phyloP scores from a whole-genome alignment of 371 early-diverging fungal species.

The Mucor plumbeus region DNA sequence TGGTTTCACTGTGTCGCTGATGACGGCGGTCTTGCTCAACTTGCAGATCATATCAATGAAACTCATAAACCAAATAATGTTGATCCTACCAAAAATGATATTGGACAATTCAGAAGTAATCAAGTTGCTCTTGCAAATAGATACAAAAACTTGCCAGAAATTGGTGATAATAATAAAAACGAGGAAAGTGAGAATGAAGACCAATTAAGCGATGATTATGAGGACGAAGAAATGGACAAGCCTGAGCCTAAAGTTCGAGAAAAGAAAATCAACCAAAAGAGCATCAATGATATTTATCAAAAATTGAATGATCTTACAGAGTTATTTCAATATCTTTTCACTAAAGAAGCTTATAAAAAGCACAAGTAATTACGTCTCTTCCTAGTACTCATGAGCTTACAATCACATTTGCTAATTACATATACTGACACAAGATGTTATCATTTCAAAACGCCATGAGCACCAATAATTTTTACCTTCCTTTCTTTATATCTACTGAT shows the following conservation, averaged over 20 bases:
- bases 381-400: too few species aligned
- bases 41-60: neutral
- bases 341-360: neutral
- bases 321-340: neutral
- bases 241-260: neutral
- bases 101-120: neutral
- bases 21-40: neutral
- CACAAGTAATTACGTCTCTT: too few species aligned
- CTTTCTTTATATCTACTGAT: too few species aligned
- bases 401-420: too few species aligned
- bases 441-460: too few species aligned
- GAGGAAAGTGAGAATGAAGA: too few species aligned
- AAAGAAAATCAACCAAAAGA: neutral
- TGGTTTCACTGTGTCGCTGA: slow-evolving; percentile 17
- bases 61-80: neutral
- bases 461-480: too few species aligned
- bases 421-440: too few species aligned
- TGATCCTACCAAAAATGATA: neutral
- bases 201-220: too few species aligned
- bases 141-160: neutral
- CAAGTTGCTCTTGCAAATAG: neutral
- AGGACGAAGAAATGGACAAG: too few species aligned
- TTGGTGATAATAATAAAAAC: too few species aligned
- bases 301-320: neutral
- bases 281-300: neutral